phyloP scores from a whole-genome alignment of 2,329 filamentous ascomycete genomes.

The Cyphellophora europaea region DNA sequence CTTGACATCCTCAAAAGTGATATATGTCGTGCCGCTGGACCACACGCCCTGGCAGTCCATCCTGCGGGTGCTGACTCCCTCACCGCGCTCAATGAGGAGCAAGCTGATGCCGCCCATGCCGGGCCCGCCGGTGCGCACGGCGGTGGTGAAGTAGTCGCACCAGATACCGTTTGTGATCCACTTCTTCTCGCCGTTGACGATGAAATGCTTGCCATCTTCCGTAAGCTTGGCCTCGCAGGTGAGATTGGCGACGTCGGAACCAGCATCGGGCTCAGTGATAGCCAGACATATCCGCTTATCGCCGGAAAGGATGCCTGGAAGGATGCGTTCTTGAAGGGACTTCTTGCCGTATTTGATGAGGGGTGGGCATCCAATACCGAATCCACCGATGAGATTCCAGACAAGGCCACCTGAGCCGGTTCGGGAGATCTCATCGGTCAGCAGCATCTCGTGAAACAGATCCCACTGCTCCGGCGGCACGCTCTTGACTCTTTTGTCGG shows the following conservation, averaged over 20 bases:
- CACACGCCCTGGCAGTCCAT: slow-evolving; percentile 99
- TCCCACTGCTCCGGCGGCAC: slow-evolving; percentile 90
- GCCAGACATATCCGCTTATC: slow-evolving; percentile 97
- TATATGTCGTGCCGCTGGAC: slow-evolving; percentile 90
- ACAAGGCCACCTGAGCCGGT: slow-evolving; percentile 84
- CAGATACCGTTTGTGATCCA: slow-evolving; percentile 99
- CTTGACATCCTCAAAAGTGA: slow-evolving; percentile 98
- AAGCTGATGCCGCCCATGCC: slow-evolving; percentile 92
- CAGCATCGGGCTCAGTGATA: slow-evolving; percentile 94
- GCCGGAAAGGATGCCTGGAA: slow-evolving; percentile 78
- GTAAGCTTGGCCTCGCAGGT: slow-evolving; percentile 91
- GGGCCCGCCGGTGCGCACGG: slow-evolving; percentile 75
- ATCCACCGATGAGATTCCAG: slow-evolving; percentile 96
- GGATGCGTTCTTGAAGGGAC: slow-evolving; percentile 71
- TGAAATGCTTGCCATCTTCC: slow-evolving; percentile 96
- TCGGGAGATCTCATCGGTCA: slow-evolving; percentile 91
- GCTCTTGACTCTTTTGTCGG: slow-evolving; percentile 60
- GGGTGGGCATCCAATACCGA: slow-evolving; percentile 87
- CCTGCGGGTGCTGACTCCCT: slow-evolving; percentile 81
- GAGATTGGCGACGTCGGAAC: slow-evolving; percentile 88
- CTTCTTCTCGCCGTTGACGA: slow-evolving; percentile 99
- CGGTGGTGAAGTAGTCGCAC: slow-evolving; percentile 95
- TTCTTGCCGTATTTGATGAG: slow-evolving; percentile 87
- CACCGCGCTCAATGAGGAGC: slow-evolving; percentile 81
- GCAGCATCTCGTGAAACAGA: slow-evolving; percentile 91